Evolutionary conservation across 2,329 filamentous ascomycete species (phyloP).

Genomic region (Chrysosporium queenslandicum): DNA sequence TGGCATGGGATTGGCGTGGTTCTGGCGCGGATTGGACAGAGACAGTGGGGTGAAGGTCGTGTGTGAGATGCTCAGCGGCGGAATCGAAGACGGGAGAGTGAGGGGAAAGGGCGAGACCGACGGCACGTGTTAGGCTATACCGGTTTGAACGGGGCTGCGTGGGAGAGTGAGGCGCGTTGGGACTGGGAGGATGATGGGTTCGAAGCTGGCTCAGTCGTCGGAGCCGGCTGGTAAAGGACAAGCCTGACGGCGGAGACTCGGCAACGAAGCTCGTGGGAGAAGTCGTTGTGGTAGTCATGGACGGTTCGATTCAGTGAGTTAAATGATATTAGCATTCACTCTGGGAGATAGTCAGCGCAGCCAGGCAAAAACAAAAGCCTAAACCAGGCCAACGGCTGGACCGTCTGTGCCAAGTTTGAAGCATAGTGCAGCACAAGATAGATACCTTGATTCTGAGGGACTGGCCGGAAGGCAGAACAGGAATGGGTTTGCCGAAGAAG

Average conservation of each 20-base stretch:
- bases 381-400: background rate
- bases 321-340: too few species aligned
- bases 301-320: background rate
- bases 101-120: constrained; percentile 22
- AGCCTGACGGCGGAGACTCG: constrained; percentile 5
- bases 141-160: constrained; percentile 26
- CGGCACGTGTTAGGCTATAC: constrained; percentile 30
- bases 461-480: background rate
- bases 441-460: background rate
- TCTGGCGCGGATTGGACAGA: constrained; percentile 20
- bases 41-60: constrained; percentile 6
- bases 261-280: constrained; percentile 6
- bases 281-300: constrained; percentile 11
- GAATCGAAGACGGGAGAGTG: constrained; percentile 23
- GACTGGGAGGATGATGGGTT: constrained; percentile 25
- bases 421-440: background rate
- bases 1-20: constrained; percentile 11
- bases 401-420: background rate
- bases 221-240: constrained; percentile 19
- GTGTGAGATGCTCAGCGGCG: constrained; percentile 2
- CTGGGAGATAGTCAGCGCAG: background rate
- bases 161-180: constrained; percentile 13
- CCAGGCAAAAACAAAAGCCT: background rate
- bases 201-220: constrained; percentile 35
- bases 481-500: background rate